Conservation (phyloP, 805 yeast species). For the Ascoidea tarda region DNA sequence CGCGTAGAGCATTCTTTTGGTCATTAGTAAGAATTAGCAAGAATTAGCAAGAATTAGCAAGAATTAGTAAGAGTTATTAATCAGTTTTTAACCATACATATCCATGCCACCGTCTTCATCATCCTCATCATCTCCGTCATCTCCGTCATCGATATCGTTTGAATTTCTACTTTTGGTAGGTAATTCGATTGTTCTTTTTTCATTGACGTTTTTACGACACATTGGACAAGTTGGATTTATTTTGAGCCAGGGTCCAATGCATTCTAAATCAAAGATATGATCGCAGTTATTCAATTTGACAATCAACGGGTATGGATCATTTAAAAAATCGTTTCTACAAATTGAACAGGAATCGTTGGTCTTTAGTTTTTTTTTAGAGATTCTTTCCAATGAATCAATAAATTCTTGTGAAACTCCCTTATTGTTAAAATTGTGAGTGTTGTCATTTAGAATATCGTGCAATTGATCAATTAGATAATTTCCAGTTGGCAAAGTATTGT, state of each 20-base stretch:
- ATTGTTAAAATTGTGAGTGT: conserved; percentile 13
- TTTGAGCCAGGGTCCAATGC: conserved; percentile 81
- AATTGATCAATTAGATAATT: too few relatives aligned
- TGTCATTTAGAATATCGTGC: not conserved
- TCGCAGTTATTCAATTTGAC: conserved; percentile 65
- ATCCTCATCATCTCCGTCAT: conserved; percentile 1
- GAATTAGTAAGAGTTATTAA: too few relatives aligned
- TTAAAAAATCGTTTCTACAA: conserved; percentile 59
- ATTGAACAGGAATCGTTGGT: conserved; percentile 66
- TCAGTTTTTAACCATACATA: not conserved
- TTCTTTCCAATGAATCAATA: conserved; percentile 66
- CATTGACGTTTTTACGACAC: conserved; percentile 62
- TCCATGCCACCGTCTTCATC: not conserved
- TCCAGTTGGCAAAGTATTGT: too few relatives aligned
- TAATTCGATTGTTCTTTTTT: conserved; percentile 24
- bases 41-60: too few relatives aligned
- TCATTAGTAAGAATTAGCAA: too few relatives aligned
- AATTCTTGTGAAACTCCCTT: conserved; percentile 56
- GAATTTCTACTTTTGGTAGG: not conserved
- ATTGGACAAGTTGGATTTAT: conserved; percentile 70
- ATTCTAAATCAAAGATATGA: conserved; percentile 79
- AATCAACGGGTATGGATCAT: conserved; percentile 67
- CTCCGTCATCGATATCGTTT: conserved; percentile 3
- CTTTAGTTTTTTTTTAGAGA: conserved; percentile 29
- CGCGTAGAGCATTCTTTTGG: too few relatives aligned